Conservation (phyloP, 1,139 yeast species). For the Geotrichum siamense region DNA sequence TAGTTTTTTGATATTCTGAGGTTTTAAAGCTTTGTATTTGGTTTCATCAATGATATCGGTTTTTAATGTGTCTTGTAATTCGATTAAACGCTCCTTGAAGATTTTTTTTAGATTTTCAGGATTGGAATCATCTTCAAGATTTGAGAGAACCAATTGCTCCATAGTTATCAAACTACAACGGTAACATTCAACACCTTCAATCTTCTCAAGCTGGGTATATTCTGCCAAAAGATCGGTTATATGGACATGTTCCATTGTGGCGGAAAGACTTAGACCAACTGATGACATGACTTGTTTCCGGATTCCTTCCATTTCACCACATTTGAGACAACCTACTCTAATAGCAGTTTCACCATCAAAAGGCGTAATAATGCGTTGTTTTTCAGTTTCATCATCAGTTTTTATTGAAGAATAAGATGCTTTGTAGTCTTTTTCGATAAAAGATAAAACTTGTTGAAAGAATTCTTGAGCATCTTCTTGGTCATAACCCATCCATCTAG, state of each 20-base stretch:
- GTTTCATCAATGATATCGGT: conserved; percentile 74
- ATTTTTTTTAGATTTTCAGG: conserved; percentile 30
- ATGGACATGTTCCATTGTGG: conserved; percentile 33
- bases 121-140: conserved; percentile 10
- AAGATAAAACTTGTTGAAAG: conserved; percentile 68
- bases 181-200: conserved; percentile 89
- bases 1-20: conserved; percentile 67
- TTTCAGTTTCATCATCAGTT: conserved; percentile 11
- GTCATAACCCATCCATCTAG: conserved; percentile 71
- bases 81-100: conserved; percentile 46
- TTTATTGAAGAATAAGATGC: not conserved
- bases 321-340: conserved; percentile 76
- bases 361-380: conserved; percentile 55
- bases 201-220: conserved; percentile 76
- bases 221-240: conserved; percentile 56
- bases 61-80: conserved; percentile 50
- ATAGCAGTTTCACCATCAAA: conserved; percentile 85
- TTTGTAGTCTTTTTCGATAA: conserved; percentile 56
- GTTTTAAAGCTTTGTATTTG: conserved; percentile 63
- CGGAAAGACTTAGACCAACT: conserved; percentile 56
- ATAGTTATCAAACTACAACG: conserved; percentile 72
- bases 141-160: conserved; percentile 27
- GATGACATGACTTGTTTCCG: conserved; percentile 78
- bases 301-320: conserved; percentile 93
- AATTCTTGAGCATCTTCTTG: conserved; percentile 96